Percentiles rank a stretch among this genome's conserved stretches.
Evolutionary conservation across 2,329 filamentous ascomycete genomes (phyloP).

Genomic region (Tolypocladium endophyticum): DNA sequence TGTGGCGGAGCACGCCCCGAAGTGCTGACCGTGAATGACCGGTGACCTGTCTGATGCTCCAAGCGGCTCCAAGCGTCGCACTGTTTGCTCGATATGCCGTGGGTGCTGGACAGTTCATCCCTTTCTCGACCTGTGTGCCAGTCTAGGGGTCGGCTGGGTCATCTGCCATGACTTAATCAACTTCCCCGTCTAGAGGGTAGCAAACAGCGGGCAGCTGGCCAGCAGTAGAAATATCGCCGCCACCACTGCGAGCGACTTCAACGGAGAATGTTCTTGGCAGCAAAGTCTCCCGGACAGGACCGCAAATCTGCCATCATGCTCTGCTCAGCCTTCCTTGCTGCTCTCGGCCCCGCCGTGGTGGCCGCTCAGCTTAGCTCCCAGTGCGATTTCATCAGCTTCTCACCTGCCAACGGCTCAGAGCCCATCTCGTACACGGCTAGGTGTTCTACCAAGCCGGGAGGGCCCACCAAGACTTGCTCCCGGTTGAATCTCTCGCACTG

Average conservation of each 20-base stretch:
- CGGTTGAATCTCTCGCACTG: constrained; percentile 1
- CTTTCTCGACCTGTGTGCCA: neutral
- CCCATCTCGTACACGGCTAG: neutral
- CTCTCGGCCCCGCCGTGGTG: neutral
- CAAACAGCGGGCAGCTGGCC: neutral
- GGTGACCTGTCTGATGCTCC: neutral
- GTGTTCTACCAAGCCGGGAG: neutral
- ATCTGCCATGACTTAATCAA: neutral
- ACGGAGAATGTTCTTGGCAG: neutral
- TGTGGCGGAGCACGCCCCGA: neutral
- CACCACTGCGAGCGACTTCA: neutral
- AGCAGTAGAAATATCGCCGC: neutral
- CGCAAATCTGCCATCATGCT: neutral
- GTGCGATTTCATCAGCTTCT: constrained; percentile 3
- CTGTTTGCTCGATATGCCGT: neutral
- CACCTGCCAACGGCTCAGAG: neutral
- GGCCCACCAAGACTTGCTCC: neutral
- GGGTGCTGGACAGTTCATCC: neutral
- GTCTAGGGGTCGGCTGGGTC: neutral
- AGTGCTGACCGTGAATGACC: neutral
- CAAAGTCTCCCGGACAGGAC: neutral
- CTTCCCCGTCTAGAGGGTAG: neutral
- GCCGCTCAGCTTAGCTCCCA: neutral
- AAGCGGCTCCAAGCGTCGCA: neutral
- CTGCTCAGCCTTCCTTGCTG: neutral